A percentile compares a stretch with the other conserved stretches of the same genome.
Evolutionary conservation across 345 rosid species (phyloP).

Genomic region (Boechera retrofracta): DNA sequence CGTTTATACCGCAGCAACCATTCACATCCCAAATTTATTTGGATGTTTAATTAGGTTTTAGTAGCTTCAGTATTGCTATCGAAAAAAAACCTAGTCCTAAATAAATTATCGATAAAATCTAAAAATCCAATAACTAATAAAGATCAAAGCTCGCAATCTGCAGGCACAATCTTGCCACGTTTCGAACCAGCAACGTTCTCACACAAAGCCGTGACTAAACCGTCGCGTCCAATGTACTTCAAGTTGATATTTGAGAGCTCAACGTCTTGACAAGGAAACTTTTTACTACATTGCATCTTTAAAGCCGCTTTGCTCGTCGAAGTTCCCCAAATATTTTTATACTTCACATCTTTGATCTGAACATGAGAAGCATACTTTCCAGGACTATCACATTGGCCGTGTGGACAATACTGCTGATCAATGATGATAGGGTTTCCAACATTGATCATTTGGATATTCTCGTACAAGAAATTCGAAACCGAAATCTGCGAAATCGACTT

Average conservation of each 20-base stretch:
- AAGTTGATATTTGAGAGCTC: constrained; percentile 45
- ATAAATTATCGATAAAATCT: neutral
- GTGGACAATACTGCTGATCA: constrained; percentile 46
- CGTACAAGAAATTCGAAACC: constrained; percentile 39
- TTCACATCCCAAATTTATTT: constrained; percentile 33
- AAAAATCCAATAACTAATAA: neutral
- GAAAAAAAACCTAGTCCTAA: neutral
- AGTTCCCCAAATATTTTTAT: constrained; percentile 48
- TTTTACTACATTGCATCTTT: constrained; percentile 44
- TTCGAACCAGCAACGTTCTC: constrained; percentile 41
- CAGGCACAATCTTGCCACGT: constrained; percentile 38
- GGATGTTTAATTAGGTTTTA: constrained; percentile 15
- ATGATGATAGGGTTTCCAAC: constrained; percentile 43
- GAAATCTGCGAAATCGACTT: constrained; percentile 26
- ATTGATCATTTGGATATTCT: constrained; percentile 41
- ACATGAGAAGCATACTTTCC: constrained; percentile 46
- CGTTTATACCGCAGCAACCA: neutral
- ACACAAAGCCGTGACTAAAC: constrained; percentile 42
- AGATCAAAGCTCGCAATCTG: constrained; percentile 22
- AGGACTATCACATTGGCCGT: constrained; percentile 28
- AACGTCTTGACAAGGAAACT: constrained; percentile 42
- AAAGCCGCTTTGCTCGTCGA: constrained; percentile 45
- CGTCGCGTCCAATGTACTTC: constrained; percentile 4
- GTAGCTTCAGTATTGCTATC: constrained; percentile 4
- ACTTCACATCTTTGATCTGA: constrained; percentile 45